Evolutionary conservation across 2,329 filamentous ascomycete genomes (phyloP).

Genomic region (Ascochyta viciae-villosae): DNA sequence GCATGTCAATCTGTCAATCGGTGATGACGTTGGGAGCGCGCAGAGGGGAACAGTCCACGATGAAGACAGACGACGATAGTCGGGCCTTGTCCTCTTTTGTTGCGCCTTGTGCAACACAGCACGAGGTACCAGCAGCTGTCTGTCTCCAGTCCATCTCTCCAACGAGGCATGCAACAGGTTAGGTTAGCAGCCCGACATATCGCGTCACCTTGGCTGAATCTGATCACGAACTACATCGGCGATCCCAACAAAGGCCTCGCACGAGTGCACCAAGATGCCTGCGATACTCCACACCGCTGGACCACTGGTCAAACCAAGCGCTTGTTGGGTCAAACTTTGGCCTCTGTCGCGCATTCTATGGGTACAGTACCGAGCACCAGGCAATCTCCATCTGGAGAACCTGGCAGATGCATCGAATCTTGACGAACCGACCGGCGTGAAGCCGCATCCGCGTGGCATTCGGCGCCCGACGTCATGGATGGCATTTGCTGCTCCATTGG

Average conservation of each 20-base stretch:
- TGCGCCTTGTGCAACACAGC: background rate
- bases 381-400: background rate
- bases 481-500: background rate
- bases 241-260: conserved; percentile 11
- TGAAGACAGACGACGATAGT: background rate
- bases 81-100: background rate
- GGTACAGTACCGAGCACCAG: background rate
- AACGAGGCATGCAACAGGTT: background rate
- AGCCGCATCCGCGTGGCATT: conserved; percentile 11
- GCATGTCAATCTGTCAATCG: conserved; percentile 6
- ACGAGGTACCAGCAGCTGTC: background rate
- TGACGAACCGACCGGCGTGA: background rate
- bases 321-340: background rate
- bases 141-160: conserved; percentile 3
- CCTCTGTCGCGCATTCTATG: background rate
- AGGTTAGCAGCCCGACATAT: conserved; percentile 3
- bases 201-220: conserved; percentile 6
- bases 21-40: conserved; percentile 8
- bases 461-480: conserved; percentile 3
- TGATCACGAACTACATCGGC: conserved; percentile 8
- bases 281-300: conserved; percentile 2
- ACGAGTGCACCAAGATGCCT: background rate
- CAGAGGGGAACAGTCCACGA: background rate
- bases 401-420: background rate
- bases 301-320: background rate